Evolutionary conservation across 345 rosid genomes (phyloP).

Genomic region (Moricandia arvensis): DNA sequence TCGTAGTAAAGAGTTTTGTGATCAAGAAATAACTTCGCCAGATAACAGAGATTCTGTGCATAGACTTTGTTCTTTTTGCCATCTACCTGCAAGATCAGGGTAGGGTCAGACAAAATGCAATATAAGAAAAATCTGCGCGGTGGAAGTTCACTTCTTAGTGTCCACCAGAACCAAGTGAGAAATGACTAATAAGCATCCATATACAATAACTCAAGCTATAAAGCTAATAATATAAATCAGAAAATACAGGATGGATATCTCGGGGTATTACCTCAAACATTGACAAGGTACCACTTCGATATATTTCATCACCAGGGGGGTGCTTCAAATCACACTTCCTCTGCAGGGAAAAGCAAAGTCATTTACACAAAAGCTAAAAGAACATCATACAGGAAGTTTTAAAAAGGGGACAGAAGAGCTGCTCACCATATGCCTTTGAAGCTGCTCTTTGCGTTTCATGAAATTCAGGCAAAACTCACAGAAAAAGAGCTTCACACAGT

Average conservation of each 20-base stretch:
- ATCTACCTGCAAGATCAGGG: slow-evolving; percentile 28
- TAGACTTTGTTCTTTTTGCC: slow-evolving; percentile 41
- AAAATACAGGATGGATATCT: not conserved
- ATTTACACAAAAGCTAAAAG: not conserved
- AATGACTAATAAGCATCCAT: not conserved
- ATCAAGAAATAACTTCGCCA: slow-evolving; percentile 96
- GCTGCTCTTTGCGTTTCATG: slow-evolving; percentile 97
- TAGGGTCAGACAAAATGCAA: not conserved
- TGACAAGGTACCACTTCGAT: slow-evolving; percentile 87
- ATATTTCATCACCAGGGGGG: slow-evolving; percentile 98
- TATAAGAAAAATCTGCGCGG: not conserved
- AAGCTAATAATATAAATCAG: not conserved
- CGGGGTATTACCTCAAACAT: slow-evolving; percentile 82
- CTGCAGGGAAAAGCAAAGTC: slow-evolving; percentile 39
- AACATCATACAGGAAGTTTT: not conserved
- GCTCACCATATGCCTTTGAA: slow-evolving; percentile 98
- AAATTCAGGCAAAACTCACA: slow-evolving; percentile 97
- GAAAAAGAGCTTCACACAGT: slow-evolving; percentile 80
- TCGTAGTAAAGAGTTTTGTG: slow-evolving; percentile 99
- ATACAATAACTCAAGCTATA: not conserved
- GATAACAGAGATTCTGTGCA: slow-evolving; percentile 86
- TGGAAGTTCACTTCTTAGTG: not conserved
- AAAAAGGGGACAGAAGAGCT: not conserved
- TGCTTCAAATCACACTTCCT: slow-evolving; percentile 94
- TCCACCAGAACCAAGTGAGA: not conserved